Evolutionary conservation across 2,329 filamentous ascomycete species (phyloP).

Genomic region (Monosporascus sp.): DNA sequence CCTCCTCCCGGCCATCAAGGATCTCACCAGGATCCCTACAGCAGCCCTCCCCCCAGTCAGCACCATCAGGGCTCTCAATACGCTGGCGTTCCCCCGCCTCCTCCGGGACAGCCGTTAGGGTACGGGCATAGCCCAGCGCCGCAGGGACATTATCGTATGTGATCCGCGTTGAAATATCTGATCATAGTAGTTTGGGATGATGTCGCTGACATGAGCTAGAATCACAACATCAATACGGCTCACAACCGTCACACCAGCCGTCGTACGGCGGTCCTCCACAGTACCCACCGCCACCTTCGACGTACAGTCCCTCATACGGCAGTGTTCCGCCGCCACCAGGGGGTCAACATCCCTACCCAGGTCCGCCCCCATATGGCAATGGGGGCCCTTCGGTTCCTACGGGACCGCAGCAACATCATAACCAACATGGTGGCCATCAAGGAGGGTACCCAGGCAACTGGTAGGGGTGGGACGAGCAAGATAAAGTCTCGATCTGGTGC

Average conservation of each 20-base stretch:
- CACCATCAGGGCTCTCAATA: slow-evolving; percentile 21
- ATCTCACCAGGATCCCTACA: slow-evolving; percentile 14
- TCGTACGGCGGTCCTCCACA: slow-evolving; percentile 24
- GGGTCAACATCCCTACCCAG: slow-evolving; percentile 19
- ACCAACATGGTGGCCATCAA: slow-evolving; percentile 22
- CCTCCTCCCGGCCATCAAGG: slow-evolving; percentile 23
- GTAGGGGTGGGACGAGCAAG: slow-evolving; percentile 8
- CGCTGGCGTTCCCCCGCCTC: slow-evolving; percentile 10
- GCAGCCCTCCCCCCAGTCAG: slow-evolving; percentile 20
- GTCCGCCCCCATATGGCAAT: slow-evolving; percentile 24
- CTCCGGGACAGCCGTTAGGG: slow-evolving; percentile 14
- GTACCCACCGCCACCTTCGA: slow-evolving; percentile 24
- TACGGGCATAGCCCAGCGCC: slow-evolving; percentile 25
- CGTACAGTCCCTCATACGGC: slow-evolving; percentile 20
- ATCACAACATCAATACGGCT: slow-evolving; percentile 26
- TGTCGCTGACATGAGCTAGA: slow-evolving; percentile 12
- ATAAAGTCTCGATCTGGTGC: not conserved
- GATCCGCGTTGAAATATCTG: not conserved
- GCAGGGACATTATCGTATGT: slow-evolving; percentile 26
- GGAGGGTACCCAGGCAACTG: slow-evolving; percentile 30
- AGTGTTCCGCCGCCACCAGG: slow-evolving; percentile 20
- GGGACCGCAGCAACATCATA: slow-evolving; percentile 22
- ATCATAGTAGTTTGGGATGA: no score
- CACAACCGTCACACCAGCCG: slow-evolving; percentile 20
- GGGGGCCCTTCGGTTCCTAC: slow-evolving; percentile 19